A percentile compares a stretch with the other conserved stretches of the same genome.
phyloP scores from a whole-genome alignment of 768 basidiomycete species.

The Rhodosporidiobolus sp. region DNA sequence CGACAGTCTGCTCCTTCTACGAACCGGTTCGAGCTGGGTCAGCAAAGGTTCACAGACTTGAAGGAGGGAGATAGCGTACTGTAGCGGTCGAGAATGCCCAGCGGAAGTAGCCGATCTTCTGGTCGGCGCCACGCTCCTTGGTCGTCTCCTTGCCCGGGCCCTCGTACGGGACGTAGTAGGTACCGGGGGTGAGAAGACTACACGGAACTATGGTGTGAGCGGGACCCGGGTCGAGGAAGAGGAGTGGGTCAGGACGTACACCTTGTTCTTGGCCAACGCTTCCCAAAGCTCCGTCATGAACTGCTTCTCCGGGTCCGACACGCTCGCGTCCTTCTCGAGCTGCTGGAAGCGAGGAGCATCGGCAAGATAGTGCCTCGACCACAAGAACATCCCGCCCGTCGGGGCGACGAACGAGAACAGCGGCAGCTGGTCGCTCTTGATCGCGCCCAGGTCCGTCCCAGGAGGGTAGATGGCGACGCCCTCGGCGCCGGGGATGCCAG shows the following conservation, averaged over 20 bases:
- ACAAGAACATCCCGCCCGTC: constrained; percentile 54
- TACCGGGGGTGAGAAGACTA: constrained; percentile 17
- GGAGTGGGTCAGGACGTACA: background rate
- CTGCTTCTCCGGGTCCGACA: constrained; percentile 6
- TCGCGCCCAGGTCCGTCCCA: background rate
- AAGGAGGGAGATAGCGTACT: background rate
- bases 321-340: background rate
- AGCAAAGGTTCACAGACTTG: background rate
- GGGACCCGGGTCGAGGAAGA: background rate
- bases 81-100: constrained; percentile 2
- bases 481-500: background rate
- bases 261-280: constrained; percentile 14
- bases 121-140: background rate
- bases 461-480: constrained; percentile 8
- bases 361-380: constrained; percentile 43
- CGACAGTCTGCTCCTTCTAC: background rate
- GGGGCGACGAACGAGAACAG: constrained; percentile 70
- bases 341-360: background rate
- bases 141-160: background rate
- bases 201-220: no score
- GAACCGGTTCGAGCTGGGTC: background rate
- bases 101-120: constrained; percentile 2
- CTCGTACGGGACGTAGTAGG: constrained; percentile 20
- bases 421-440: constrained; percentile 42
- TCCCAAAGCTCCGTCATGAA: constrained; percentile 25